These are phyloP conservation scores for Striga hermonthica DNA, from an alignment of 305 asterid species.

Conservation along the genomic window DNA sequence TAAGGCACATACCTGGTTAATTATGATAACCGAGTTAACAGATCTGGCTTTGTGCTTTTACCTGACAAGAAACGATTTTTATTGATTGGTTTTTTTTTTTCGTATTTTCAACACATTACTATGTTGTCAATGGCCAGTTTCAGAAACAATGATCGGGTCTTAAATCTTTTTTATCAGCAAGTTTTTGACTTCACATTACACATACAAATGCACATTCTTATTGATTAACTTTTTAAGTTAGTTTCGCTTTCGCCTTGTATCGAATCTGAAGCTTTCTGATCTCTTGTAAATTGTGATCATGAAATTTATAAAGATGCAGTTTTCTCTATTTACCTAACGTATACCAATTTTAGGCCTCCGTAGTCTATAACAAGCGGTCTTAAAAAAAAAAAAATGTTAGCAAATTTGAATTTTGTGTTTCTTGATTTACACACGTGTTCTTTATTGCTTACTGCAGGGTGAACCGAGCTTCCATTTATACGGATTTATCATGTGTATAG, in stretches of 20 bases:
- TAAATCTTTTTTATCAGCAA: slow-evolving; percentile 15
- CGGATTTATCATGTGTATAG: slow-evolving; percentile 86
- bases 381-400: not conserved
- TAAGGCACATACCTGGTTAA: slow-evolving; percentile 1
- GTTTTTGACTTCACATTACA: slow-evolving; percentile 7
- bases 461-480: slow-evolving; percentile 89
- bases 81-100: slow-evolving; percentile 23
- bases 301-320: too few relatives aligned
- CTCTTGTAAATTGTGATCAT: too few relatives aligned
- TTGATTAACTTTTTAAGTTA: too few relatives aligned
- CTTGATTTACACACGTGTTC: slow-evolving; percentile 17
- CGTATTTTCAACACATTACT: not conserved
- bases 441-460: slow-evolving; percentile 55
- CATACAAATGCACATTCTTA: not conserved
- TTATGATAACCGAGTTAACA: slow-evolving; percentile 3
- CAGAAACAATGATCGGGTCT: slow-evolving; percentile 34
- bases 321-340: not conserved
- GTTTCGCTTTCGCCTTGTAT: too few relatives aligned
- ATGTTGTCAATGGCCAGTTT: not conserved
- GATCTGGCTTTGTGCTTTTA: not conserved
- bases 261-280: too few relatives aligned
- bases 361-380: too few relatives aligned
- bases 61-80: slow-evolving; percentile 23
- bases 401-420: not conserved
- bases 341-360: not conserved